A percentile compares a stretch with the other conserved stretches of the same genome.
Conservation (phyloP, 2,329 filamentous ascomycete genomes). For the Chaetomium sp. region DNA sequence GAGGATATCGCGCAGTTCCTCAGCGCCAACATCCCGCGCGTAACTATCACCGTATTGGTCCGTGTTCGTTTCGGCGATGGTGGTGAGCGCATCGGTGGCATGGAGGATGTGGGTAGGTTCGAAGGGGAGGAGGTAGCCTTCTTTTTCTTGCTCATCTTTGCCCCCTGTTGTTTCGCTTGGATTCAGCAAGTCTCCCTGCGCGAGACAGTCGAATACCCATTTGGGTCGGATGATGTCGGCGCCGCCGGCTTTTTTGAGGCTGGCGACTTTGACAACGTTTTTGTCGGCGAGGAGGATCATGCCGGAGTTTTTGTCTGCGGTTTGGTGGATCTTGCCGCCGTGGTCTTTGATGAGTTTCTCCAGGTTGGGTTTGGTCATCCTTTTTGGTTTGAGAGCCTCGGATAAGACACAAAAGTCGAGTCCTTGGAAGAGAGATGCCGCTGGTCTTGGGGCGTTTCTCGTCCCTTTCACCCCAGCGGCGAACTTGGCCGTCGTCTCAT, state of each 20-base stretch:
- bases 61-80: constrained; percentile 53
- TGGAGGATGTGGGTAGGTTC: constrained; percentile 65
- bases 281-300: constrained; percentile 77
- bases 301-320: constrained; percentile 51
- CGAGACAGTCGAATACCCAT: constrained; percentile 81
- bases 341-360: constrained; percentile 77
- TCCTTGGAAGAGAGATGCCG: constrained; percentile 63
- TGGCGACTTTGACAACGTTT: constrained; percentile 73
- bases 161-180: too few relatives aligned
- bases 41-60: constrained; percentile 83
- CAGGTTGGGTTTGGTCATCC: constrained; percentile 70
- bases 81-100: constrained; percentile 49
- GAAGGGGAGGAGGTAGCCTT: constrained; percentile 57
- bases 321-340: constrained; percentile 73
- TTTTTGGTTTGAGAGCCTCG: constrained; percentile 61
- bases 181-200: constrained; percentile 33
- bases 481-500: constrained; percentile 38
- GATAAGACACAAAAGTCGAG: constrained; percentile 79
- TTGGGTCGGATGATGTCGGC: constrained; percentile 68
- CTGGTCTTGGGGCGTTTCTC: constrained; percentile 14
- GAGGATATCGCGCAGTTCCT: constrained; percentile 38
- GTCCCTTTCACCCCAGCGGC: constrained; percentile 29
- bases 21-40: constrained; percentile 49
- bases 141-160: constrained; percentile 17
- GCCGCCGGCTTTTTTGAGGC: constrained; percentile 65